These are phyloP conservation scores for Chionographis japonica DNA, from an alignment of 106 monocot species.

Conservation along the genomic window DNA sequence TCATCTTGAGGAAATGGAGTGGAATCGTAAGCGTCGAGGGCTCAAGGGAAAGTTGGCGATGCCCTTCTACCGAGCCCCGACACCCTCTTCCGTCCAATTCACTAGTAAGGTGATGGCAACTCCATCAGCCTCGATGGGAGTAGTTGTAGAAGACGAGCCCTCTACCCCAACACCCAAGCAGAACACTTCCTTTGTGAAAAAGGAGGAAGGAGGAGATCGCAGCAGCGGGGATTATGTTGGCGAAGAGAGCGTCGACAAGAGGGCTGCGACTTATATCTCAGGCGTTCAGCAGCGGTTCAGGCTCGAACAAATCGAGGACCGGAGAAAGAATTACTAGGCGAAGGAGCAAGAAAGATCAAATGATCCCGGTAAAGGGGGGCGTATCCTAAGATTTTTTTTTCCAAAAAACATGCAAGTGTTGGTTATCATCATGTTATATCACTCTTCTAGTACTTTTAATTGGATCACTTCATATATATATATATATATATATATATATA, in stretches of 20 bases:
- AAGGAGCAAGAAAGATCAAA: no score
- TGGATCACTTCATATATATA: no score
- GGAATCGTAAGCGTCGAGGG: constrained; percentile 1
- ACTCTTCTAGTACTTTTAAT: no score
- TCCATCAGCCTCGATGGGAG: not conserved
- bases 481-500: no score
- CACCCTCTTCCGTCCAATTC: constrained; percentile 2
- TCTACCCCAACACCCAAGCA: not conserved
- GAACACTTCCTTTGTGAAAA: not conserved
- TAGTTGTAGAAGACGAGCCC: not conserved
- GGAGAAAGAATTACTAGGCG: constrained; percentile 2
- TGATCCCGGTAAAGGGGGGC: no score
- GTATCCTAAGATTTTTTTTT: no score
- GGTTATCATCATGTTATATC: no score
- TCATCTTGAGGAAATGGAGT: constrained; percentile 2
- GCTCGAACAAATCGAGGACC: constrained; percentile 1
- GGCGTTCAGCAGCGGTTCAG: constrained; percentile 17
- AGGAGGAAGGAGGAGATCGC: not conserved
- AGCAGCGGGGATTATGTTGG: not conserved
- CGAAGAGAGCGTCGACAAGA: constrained; percentile 10
- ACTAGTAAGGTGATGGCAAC: constrained; percentile 5
- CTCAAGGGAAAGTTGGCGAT: constrained; percentile 8
- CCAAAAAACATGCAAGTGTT: no score
- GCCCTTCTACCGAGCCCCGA: constrained; percentile 7
- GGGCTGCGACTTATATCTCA: constrained; percentile 14